phyloP scores from a whole-genome alignment of 2,329 filamentous ascomycete species.

The Aspergillus jensenii region DNA sequence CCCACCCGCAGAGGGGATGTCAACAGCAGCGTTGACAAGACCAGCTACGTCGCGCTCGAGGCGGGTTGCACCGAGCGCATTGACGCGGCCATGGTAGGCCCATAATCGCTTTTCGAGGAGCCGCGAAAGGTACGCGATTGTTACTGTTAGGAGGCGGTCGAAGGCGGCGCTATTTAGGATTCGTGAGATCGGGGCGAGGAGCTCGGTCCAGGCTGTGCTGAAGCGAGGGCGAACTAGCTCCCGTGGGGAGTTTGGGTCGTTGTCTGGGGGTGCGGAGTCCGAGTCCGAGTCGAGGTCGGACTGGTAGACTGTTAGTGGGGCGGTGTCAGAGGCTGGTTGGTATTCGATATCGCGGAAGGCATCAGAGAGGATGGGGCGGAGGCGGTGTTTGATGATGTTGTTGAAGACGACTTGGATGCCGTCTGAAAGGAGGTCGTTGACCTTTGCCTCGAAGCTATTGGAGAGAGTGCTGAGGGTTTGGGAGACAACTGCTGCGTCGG shows the following conservation, averaged over 20 bases:
- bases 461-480: conserved; percentile 69
- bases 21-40: conserved; percentile 57
- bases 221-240: conserved; percentile 76
- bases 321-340: conserved; percentile 58
- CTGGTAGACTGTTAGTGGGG: conserved; percentile 22
- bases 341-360: conserved; percentile 94
- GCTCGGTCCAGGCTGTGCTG: conserved; percentile 77
- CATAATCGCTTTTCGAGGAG: conserved; percentile 86
- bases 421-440: conserved; percentile 77
- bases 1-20: conserved; percentile 28
- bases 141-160: conserved; percentile 70
- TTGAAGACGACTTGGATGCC: conserved; percentile 83
- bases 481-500: conserved; percentile 70
- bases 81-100: conserved; percentile 75
- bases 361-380: conserved; percentile 81
- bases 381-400: conserved; percentile 79
- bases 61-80: conserved; percentile 75
- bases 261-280: conserved; percentile 45
- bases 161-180: conserved; percentile 79
- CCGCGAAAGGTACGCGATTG: conserved; percentile 71
- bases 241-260: conserved; percentile 47
- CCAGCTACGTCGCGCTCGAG: conserved; percentile 82
- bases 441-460: conserved; percentile 71
- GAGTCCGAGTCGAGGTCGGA: conserved; percentile 48
- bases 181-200: conserved; percentile 81